phyloP scores from a whole-genome alignment of 495 filamentous ascomycete genomes.

The Lasiosphaeriaceae sp. region DNA sequence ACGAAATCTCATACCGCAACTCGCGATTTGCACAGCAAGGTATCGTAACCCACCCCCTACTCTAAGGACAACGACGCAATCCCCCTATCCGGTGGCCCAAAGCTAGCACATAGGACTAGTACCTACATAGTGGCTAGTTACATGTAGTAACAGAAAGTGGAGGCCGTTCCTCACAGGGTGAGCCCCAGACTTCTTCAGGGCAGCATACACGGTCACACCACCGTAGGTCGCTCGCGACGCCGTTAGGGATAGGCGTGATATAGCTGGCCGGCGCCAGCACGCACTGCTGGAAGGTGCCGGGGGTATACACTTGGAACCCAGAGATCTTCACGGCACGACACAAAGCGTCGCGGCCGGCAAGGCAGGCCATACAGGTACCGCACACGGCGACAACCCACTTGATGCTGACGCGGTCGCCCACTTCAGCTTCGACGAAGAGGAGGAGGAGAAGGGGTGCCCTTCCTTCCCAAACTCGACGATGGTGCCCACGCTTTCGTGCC shows the following conservation, averaged over 20 bases:
- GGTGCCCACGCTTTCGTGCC: constrained; percentile 60
- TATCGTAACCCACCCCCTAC: constrained; percentile 60
- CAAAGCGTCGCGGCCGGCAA: constrained; percentile 50
- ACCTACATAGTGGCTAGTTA: neutral
- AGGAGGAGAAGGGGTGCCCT: no score
- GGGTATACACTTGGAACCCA: constrained; percentile 47
- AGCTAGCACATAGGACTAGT: no score
- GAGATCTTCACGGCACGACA: constrained; percentile 47
- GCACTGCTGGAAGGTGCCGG: constrained; percentile 73
- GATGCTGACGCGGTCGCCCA: constrained; percentile 64
- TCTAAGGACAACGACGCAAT: constrained; percentile 64
- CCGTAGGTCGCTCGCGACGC: constrained; percentile 52
- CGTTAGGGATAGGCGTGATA: constrained; percentile 66
- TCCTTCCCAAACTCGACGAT: constrained; percentile 59
- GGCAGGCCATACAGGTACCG: constrained; percentile 43
- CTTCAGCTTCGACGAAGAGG: constrained; percentile 44
- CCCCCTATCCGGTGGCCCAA: constrained; percentile 44
- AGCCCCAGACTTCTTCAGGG: constrained; percentile 56
- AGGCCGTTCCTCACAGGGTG: constrained; percentile 29
- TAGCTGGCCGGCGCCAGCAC: constrained; percentile 59
- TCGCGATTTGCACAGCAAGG: no score
- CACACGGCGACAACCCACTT: constrained; percentile 50
- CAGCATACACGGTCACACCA: constrained; percentile 56
- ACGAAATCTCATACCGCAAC: no score
- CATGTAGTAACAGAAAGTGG: neutral